Conservation (phyloP, 2,329 filamentous ascomycete species). For the Claviceps citrina region DNA sequence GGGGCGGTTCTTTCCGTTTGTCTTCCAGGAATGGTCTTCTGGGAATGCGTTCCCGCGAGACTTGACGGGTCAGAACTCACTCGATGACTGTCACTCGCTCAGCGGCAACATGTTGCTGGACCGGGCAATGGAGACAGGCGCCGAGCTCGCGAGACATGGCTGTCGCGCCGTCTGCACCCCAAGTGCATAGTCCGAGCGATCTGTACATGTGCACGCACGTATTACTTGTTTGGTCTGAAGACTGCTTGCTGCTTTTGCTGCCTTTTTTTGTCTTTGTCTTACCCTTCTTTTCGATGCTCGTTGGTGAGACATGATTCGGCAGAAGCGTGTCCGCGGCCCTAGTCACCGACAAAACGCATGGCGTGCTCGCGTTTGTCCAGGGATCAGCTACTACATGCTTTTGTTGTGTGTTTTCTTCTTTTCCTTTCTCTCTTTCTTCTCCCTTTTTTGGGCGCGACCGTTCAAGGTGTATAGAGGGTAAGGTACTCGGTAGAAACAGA, state of each 20-base stretch:
- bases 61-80: slow-evolving; percentile 4
- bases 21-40: not conserved
- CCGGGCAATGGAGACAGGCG: slow-evolving; percentile 20
- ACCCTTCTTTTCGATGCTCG: slow-evolving; percentile 31
- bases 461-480: too few relatives aligned
- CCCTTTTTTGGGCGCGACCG: too few relatives aligned
- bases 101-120: slow-evolving; percentile 19
- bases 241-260: too few relatives aligned
- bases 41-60: not conserved
- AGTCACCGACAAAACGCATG: not conserved
- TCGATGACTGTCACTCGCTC: slow-evolving; percentile 2
- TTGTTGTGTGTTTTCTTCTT: too few relatives aligned
- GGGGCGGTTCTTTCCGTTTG: not conserved
- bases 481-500: too few relatives aligned
- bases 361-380: not conserved
- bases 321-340: slow-evolving; percentile 26
- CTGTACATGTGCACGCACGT: too few relatives aligned
- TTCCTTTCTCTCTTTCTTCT: not conserved
- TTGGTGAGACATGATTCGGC: slow-evolving; percentile 35
- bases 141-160: slow-evolving; percentile 16
- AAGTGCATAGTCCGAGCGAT: slow-evolving; percentile 39
- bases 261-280: slow-evolving; percentile 11
- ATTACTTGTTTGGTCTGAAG: too few relatives aligned
- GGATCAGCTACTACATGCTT: too few relatives aligned
- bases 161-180: slow-evolving; percentile 37